Evolutionary conservation across 2,329 filamentous ascomycete species (phyloP), one percentile per base, ranked within the genome.

Genomic region (Epichloe hybrida): DNA sequence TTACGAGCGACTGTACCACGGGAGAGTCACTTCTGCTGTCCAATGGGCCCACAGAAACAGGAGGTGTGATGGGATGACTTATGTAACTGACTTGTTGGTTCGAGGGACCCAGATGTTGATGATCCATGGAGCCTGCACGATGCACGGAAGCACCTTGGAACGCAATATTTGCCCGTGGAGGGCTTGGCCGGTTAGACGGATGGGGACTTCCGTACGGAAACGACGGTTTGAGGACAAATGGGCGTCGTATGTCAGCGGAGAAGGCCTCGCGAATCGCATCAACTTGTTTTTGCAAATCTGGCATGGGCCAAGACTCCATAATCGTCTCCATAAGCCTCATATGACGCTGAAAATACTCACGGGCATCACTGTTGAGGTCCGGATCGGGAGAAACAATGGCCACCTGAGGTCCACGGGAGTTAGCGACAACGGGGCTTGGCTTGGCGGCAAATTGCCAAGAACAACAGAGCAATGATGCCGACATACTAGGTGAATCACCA

Each of bases 321-420:
- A 89, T 93, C 56, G 81, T 83, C 65, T 97, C 91, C 52, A 97
- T 73, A 38, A 97, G 84, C 50, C 90, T 82, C 91, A 97, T 96
- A 60, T 96, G 90, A 46, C 91, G 79, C 2, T 88, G 86, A 61
- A 97, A 97, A 64, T 86, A 97, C 54, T 91, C 85, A 35, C 87
- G 79, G 5, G 91, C 88, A 64, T 95, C 88, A 0, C 76, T 73
- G 62, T 93, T 90, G 52, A 95, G 78, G 38, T 93, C 86, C 1
- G 88, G 86, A 64, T 97, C 90, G 17, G 93, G 91, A 17, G 89
- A 96, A 13, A 90, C 94, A 54, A 96, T 84, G 4, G 90, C 90
- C 57, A 95, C 85, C 90, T 94, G 38, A 34, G 7, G 52, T 51
- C 38, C 23, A 5, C 46, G 40, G 61, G 54, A 61, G 59, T 52